Evolutionary conservation across 176 grass and related monocot genomes (phyloP).

Genomic region (Phoenix roebelenii): DNA sequence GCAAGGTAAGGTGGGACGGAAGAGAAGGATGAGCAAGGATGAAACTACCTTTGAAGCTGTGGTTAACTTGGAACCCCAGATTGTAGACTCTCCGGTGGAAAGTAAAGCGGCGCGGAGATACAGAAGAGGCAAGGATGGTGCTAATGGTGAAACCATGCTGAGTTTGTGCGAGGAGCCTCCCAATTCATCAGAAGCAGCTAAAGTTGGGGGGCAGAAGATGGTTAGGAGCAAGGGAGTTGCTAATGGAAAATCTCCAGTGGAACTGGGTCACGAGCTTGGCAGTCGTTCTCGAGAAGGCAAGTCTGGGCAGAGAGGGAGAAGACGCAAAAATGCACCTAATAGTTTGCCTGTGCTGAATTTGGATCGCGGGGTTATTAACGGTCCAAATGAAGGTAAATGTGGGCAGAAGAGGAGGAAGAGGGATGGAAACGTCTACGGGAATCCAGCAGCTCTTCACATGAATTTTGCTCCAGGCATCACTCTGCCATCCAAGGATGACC

Average conservation of each 20-base stretch:
- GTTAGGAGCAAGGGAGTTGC: neutral
- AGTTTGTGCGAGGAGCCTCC: neutral
- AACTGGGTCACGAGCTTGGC: too few relatives aligned
- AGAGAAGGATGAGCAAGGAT: constrained; percentile 4
- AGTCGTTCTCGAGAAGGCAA: neutral
- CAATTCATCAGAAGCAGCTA: constrained; percentile 1
- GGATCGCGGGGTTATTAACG: constrained; percentile 1
- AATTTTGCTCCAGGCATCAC: constrained; percentile 23
- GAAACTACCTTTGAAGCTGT: neutral
- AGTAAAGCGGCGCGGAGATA: neutral
- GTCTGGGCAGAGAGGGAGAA: neutral
- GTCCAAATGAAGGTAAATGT: neutral
- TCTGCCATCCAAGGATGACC: constrained; percentile 55
- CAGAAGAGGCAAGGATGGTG: neutral
- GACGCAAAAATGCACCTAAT: neutral
- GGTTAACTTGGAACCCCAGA: neutral
- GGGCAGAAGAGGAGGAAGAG: constrained; percentile 13
- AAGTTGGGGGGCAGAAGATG: neutral
- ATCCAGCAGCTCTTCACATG: constrained; percentile 46
- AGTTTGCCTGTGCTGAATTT: neutral
- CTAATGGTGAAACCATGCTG: constrained; percentile 1
- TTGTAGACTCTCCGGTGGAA: constrained; percentile 8
- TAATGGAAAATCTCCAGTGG: neutral
- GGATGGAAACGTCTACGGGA: constrained; percentile 15
- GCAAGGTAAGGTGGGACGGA: neutral